Evolutionary conservation across 306 rosid species (phyloP).

Genomic region (Inga leiocalycina): DNA sequence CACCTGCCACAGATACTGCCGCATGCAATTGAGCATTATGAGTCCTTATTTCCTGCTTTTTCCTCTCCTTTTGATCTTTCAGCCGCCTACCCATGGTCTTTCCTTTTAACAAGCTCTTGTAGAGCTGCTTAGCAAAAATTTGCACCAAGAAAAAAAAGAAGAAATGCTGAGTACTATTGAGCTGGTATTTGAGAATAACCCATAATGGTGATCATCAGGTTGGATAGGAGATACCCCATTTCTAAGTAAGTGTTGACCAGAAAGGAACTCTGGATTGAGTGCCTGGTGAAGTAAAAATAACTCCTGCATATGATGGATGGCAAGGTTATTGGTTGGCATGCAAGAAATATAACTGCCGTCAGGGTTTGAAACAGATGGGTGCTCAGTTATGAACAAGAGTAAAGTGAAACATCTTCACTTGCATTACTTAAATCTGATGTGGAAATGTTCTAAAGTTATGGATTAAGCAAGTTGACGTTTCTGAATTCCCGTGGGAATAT

Average conservation of each 20-base stretch:
- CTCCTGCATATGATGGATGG: conserved; percentile 54
- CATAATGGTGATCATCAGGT: conserved; percentile 28
- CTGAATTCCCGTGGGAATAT: neutral
- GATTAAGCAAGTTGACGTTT: neutral
- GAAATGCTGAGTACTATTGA: conserved; percentile 17
- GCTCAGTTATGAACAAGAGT: neutral
- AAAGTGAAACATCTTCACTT: neutral
- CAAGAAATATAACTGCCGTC: neutral
- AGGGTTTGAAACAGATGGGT: neutral
- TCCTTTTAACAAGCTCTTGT: conserved; percentile 75
- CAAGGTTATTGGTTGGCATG: conserved; percentile 20
- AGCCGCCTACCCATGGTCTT: conserved; percentile 79
- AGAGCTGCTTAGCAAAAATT: conserved; percentile 60
- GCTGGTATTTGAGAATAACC: conserved; percentile 13
- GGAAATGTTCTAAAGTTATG: neutral
- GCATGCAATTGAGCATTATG: conserved; percentile 95
- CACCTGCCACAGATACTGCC: conserved; percentile 91
- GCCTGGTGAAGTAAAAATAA: conserved; percentile 80
- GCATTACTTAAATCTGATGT: neutral
- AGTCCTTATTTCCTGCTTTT: conserved; percentile 87
- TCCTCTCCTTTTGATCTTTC: conserved; percentile 95
- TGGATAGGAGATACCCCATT: conserved; percentile 67
- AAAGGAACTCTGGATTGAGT: conserved; percentile 78
- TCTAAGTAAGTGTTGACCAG: conserved; percentile 69
- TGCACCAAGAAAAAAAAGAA: conserved; percentile 13